Evolutionary conservation across 2,329 filamentous ascomycete species (phyloP), one percentile per base, ranked within the genome.

Genomic region (Ceratocystis lukuohia): DNA sequence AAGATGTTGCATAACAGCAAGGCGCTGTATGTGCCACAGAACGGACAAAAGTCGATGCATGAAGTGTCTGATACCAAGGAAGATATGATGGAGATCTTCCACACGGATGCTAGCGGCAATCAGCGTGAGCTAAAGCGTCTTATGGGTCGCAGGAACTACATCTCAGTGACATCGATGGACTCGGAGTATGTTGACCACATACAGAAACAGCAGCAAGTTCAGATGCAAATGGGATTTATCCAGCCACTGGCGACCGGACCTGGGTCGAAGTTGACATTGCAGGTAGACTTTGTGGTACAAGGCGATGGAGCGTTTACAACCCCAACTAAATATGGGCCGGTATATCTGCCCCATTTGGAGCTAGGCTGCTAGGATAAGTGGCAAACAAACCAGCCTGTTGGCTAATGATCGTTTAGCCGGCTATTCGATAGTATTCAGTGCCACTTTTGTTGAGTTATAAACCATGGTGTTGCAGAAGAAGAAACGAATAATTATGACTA

Each of bases 71-170:
- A 99, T 74, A 99, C 94, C 61, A 97, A 99, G 76, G 94, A 99
- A 76, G 94, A 99, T 77, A 99, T 99, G 94, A 96, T 99, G 89
- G 94, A 99, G 79, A 95, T 99, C 70, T 99, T 99, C 82, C 91
- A 94, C 72, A 89, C 88, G 6, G 94, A 99, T 71, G 91, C 94
- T 17, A 90, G 87, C 65, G 93, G 94, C n/a, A 80, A 84, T 45
- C 80, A 86, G 0, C 82, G 92, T 61, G 93, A 96, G 75, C 81
- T 92, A 73, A 92, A 92, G 78, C 89, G 93, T 73, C 82, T 99
- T 64, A 99, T 99, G 91, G 91, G 88, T 0, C 81, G 93, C 53
- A 82, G 94, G 67, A 97, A 96, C 74, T 99, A 97, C 73, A 86
- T 93, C 12, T 91, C 93, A 0, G 88, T 95, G 70, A 88, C 97